These are phyloP conservation scores for Scalesia atractyloides DNA, from an alignment of 129 eudicot genomes.

Conservation along the genomic window DNA sequence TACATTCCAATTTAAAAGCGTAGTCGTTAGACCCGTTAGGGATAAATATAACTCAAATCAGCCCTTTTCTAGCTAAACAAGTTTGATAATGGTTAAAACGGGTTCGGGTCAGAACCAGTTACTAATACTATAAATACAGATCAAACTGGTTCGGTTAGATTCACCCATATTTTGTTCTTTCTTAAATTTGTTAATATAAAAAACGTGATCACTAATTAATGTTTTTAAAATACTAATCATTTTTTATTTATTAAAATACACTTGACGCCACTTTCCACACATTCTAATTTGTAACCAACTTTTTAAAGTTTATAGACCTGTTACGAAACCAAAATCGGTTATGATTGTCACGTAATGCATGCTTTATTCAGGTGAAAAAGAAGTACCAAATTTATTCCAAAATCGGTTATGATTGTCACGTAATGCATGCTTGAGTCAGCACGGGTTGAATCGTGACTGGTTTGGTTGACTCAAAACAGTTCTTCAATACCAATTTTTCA, in stretches of 20 bases:
- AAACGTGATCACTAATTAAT: not conserved
- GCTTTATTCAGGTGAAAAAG: not conserved
- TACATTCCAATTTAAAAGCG: not conserved
- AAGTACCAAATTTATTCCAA: not conserved
- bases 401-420: too few relatives aligned
- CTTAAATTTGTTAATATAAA: not conserved
- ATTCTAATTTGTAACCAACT: not conserved
- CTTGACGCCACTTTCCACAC: not conserved
- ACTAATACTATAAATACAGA: not conserved
- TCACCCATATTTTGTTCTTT: not conserved
- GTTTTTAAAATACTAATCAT: not conserved
- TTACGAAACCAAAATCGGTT: not conserved
- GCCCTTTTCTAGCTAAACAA: not conserved
- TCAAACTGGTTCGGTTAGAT: not conserved
- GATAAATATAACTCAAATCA: not conserved
- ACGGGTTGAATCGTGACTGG: not conserved
- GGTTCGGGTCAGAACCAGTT: not conserved
- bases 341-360: not conserved
- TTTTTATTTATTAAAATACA: not conserved
- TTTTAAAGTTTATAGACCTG: not conserved
- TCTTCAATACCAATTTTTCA: not conserved
- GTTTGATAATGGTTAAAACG: not conserved
- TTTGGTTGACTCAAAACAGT: not conserved
- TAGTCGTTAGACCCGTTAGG: not conserved
- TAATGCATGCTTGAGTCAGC: too few relatives aligned